phyloP scores from a whole-genome alignment of 192 early-diverging fungal species.

The Entomortierella parvispora region DNA sequence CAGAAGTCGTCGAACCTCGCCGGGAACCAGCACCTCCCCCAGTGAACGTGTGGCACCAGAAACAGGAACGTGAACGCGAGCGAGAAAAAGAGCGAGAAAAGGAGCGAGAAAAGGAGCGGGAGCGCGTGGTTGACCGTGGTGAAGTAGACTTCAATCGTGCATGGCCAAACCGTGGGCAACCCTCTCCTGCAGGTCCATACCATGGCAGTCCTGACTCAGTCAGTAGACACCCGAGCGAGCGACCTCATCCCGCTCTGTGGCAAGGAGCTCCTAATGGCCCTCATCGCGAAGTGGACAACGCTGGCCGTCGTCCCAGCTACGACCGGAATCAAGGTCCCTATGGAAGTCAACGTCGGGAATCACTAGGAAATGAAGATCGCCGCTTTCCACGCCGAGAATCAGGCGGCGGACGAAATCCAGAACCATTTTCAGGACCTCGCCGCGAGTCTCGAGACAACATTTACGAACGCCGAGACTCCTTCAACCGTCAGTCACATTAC shows the following conservation, averaged over 20 bases:
- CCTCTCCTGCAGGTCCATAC: slow-evolving; percentile 11
- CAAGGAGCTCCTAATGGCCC: slow-evolving; percentile 7
- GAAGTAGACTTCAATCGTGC: slow-evolving; percentile 38
- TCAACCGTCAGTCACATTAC: slow-evolving; percentile 18
- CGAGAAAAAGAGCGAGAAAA: neutral
- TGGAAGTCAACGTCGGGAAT: slow-evolving; percentile 29
- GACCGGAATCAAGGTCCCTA: slow-evolving; percentile 16
- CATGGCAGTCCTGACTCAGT: neutral
- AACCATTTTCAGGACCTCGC: slow-evolving; percentile 16
- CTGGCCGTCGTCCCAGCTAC: slow-evolving; percentile 21
- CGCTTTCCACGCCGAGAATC: slow-evolving; percentile 31
- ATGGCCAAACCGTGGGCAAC: slow-evolving; percentile 23
- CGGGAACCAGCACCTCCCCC: no score
- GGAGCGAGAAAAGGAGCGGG: neutral
- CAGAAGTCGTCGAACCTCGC: neutral
- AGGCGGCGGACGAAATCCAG: slow-evolving; percentile 1
- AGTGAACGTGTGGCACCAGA: no score
- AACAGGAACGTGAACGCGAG: slow-evolving; percentile 14
- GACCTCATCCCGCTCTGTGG: slow-evolving; percentile 18
- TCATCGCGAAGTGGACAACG: neutral
- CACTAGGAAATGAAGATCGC: slow-evolving; percentile 18
- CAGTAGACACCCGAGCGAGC: slow-evolving; percentile 21
- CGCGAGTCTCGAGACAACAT: slow-evolving; percentile 15
- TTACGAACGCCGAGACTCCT: slow-evolving; percentile 31
- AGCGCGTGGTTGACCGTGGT: slow-evolving; percentile 33